Base-by-base conservation (phyloP, 768 basidiomycete genomes). In the Lactarius akahatsu region DNA sequence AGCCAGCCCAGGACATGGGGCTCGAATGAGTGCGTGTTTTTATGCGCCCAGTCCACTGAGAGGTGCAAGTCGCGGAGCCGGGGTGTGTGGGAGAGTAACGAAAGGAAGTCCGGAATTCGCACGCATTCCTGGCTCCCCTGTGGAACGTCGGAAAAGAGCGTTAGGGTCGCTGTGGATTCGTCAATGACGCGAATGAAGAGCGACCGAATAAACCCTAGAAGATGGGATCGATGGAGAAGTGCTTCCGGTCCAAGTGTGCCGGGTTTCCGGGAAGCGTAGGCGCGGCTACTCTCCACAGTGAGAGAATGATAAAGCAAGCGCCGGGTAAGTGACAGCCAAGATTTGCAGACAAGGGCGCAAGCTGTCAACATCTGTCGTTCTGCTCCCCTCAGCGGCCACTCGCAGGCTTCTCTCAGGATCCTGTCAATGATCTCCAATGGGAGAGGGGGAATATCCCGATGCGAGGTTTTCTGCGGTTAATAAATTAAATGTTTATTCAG, bases 271-370 rank as follows among this genome's bases (percentile, higher is more conserved):
- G 58, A 40, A 3, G 26, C 43, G 10, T 59, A n/a, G 7, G 34
- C 15, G 62, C 66, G 66, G 32, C 41, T 67, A n/a, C 54, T 63
- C 52, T 67, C 66, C 4, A 67, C 58, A 8, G 41, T 60, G 52
- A 67, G 41, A 13, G 62, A 30, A 15, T 50, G 66, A 40, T 67
- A 67, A 1, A 67, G 54, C 58, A 59, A 28, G 30, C 62, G 55
- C 58, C 28, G 62, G 13, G 41, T 26, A 40, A 67, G 45, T 13
- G 66, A 62, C 7, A 63, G 57, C 66, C 66, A 67, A 13, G 66
- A 55, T 23, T 63, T 67, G 62, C 62, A 67, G 57, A 67, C 66
- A 1, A 45, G 10, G 20, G 66, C 66, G 28, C 41, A 67, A n/a
- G 58, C 66, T 6, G 41, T 56, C 2, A 67, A 54, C 34, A 50